Evolutionary conservation across 129 eudicot species (phyloP).

Genomic region (Flaveria brownii): DNA sequence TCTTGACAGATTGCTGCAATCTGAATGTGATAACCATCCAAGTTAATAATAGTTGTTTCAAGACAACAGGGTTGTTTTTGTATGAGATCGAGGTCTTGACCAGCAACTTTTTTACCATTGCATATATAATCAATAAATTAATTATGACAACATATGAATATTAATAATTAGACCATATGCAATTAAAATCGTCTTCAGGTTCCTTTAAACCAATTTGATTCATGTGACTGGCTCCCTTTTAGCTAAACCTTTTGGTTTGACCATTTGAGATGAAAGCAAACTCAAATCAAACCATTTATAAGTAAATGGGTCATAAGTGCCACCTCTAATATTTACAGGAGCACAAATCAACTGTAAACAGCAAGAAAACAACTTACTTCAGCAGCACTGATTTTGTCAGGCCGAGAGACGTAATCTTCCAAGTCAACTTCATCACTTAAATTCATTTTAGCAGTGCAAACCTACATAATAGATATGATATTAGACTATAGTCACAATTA

Average conservation of each 20-base stretch:
- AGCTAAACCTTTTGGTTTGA: background rate
- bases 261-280: background rate
- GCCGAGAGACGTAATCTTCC: conserved; percentile 92
- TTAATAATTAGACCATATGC: background rate
- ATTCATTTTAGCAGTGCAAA: conserved; percentile 89
- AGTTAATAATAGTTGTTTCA: background rate
- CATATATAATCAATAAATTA: background rate
- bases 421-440: conserved; percentile 83
- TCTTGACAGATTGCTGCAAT: conserved; percentile 91
- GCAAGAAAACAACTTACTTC: conserved; percentile 56
- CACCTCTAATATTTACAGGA: background rate
- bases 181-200: background rate
- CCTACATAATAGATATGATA: conserved; percentile 40
- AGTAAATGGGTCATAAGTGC: background rate
- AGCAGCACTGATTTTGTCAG: conserved; percentile 95
- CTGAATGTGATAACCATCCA: conserved; percentile 37
- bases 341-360: background rate
- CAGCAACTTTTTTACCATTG: background rate
- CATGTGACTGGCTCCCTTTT: background rate
- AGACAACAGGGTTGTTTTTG: background rate
- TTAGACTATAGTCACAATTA: background rate
- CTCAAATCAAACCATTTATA: background rate
- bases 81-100: background rate
- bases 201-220: background rate
- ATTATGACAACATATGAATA: too few relatives aligned